Percentiles rank a stretch among this genome's conserved stretches.
phyloP scores from a whole-genome alignment of 768 basidiomycete species.

The Sutorius australiensis region DNA sequence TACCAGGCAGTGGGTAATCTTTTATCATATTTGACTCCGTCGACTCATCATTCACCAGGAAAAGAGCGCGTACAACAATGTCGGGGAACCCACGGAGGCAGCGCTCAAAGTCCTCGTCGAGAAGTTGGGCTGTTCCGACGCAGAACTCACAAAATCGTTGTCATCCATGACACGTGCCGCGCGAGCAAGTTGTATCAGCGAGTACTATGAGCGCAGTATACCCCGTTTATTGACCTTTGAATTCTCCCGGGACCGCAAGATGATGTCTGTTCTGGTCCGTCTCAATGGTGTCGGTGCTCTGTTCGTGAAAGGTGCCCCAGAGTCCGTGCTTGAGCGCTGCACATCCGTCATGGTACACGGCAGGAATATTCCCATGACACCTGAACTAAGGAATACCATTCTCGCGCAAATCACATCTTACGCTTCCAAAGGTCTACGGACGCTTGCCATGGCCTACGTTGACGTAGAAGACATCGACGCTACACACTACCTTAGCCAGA shows the following conservation, averaged over 20 bases:
- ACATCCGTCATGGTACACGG: slow-evolving; percentile 67
- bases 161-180: slow-evolving; percentile 48
- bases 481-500: slow-evolving; percentile 76
- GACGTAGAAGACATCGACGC: slow-evolving; percentile 74
- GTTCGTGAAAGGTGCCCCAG: slow-evolving; percentile 95
- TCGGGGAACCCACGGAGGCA: slow-evolving; percentile 97
- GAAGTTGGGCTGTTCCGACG: slow-evolving; percentile 80
- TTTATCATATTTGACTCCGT: neutral
- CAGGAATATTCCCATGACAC: slow-evolving; percentile 59
- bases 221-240: slow-evolving; percentile 91
- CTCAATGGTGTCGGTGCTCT: slow-evolving; percentile 68
- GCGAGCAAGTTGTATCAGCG: slow-evolving; percentile 83
- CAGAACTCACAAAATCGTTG: slow-evolving; percentile 54
- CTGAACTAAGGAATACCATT: slow-evolving; percentile 55
- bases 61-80: slow-evolving; percentile 69
- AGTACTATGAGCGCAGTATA: slow-evolving; percentile 71
- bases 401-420: slow-evolving; percentile 67
- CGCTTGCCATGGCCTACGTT: slow-evolving; percentile 86
- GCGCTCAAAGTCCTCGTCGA: slow-evolving; percentile 93
- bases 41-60: slow-evolving; percentile 48
- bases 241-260: slow-evolving; percentile 96
- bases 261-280: slow-evolving; percentile 94
- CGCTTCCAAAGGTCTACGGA: slow-evolving; percentile 79
- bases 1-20: slow-evolving; percentile 62
- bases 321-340: slow-evolving; percentile 90